These are phyloP conservation scores for Tulasnella sp. DNA, from an alignment of 768 basidiomycete genomes.

Conservation along the genomic window DNA sequence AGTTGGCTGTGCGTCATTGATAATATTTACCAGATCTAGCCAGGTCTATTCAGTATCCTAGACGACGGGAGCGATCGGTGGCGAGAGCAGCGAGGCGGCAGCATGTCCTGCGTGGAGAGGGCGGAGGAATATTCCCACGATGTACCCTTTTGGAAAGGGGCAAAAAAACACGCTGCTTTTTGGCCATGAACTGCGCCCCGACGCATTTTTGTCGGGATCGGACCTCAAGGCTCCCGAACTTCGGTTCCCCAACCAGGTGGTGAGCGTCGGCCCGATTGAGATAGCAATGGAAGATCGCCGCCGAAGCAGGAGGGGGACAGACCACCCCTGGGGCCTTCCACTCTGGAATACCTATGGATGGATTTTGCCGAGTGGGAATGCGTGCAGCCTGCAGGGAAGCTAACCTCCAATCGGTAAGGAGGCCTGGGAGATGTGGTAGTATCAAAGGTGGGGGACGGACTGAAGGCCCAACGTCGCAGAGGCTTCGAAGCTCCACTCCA, in stretches of 20 bases:
- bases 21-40: neutral
- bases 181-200: neutral
- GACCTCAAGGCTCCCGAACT: conserved; percentile 3
- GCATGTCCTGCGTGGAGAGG: neutral
- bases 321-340: neutral
- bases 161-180: neutral
- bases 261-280: neutral
- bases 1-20: neutral
- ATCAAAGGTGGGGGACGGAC: neutral
- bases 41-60: neutral
- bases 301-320: neutral
- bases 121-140: neutral
- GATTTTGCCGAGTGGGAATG: conserved; percentile 1
- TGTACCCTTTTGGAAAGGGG: neutral
- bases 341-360: neutral
- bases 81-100: conserved; percentile 2
- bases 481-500: neutral
- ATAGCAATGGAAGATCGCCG: conserved; percentile 2
- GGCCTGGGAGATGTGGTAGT: neutral
- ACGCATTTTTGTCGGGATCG: neutral
- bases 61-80: neutral
- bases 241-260: neutral
- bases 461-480: neutral
- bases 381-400: neutral
- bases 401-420: neutral